A percentile compares a stretch with the other conserved stretches of the same genome.
phyloP scores from a whole-genome alignment of 305 asterid genomes.

The Rubia peregrina region DNA sequence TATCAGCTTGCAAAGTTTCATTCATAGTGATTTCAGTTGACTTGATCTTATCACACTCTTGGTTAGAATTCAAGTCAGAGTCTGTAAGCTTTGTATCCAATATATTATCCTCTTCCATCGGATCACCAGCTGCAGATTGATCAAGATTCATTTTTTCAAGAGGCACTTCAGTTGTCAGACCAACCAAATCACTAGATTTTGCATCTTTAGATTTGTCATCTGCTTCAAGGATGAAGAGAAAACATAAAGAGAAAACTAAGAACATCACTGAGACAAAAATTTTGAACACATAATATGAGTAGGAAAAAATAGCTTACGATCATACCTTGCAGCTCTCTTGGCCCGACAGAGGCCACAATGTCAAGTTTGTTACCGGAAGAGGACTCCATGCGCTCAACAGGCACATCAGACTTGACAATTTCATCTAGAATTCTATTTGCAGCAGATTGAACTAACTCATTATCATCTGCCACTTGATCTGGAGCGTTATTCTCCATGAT shows the following conservation, averaged over 20 bases:
- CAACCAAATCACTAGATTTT: slow-evolving; percentile 17
- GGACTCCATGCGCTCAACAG: slow-evolving; percentile 19
- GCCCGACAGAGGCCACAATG: slow-evolving; percentile 19
- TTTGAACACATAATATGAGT: neutral
- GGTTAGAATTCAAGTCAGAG: slow-evolving; percentile 6
- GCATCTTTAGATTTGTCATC: neutral
- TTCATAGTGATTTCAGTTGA: slow-evolving; percentile 7
- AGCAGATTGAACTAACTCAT: slow-evolving; percentile 20
- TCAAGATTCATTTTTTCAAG: slow-evolving; percentile 27
- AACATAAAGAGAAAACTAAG: neutral
- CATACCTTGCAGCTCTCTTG: slow-evolving; percentile 24
- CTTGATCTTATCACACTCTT: slow-evolving; percentile 15
- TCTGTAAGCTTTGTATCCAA: slow-evolving; percentile 19
- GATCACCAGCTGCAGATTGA: slow-evolving; percentile 29
- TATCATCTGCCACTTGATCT: slow-evolving; percentile 21
- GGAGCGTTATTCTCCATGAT: slow-evolving; percentile 16
- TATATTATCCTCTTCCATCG: slow-evolving; percentile 25
- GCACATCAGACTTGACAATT: slow-evolving; percentile 9
- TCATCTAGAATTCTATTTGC: slow-evolving; percentile 16
- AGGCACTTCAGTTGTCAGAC: slow-evolving; percentile 22
- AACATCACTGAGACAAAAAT: neutral
- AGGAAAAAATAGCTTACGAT: neutral
- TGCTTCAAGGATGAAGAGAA: neutral
- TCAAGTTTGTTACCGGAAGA: slow-evolving; percentile 17
- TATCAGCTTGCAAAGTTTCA: slow-evolving; percentile 17